Percentiles rank a stretch among this genome's conserved stretches.
phyloP scores from a whole-genome alignment of 2,329 filamentous ascomycete species.

The Coniella vitis region DNA sequence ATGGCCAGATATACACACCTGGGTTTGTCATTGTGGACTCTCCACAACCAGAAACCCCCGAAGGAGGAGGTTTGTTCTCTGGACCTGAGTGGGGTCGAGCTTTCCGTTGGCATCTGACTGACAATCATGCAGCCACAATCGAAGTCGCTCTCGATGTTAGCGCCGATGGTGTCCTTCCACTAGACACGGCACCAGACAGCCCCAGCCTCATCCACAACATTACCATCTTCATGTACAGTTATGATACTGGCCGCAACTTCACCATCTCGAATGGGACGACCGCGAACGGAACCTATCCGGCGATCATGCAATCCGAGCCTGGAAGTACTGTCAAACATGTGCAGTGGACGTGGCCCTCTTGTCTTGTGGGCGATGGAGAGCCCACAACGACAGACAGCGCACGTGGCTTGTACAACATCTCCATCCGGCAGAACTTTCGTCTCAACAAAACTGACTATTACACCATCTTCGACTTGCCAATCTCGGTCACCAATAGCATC shows the following conservation, averaged over 20 bases:
- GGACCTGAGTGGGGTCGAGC: background rate
- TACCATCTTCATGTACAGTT: conserved; percentile 61
- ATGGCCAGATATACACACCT: conserved; percentile 63
- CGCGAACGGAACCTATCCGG: conserved; percentile 47
- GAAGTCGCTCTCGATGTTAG: conserved; percentile 63
- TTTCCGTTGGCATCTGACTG: background rate
- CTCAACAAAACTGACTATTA: conserved; percentile 59
- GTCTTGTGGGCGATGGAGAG: conserved; percentile 55
- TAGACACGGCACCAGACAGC: conserved; percentile 47
- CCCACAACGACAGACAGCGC: conserved; percentile 38
- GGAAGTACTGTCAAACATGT: conserved; percentile 68
- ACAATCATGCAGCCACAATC: conserved; percentile 38
- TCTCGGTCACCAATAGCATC: conserved; percentile 61
- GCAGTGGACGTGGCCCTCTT: conserved; percentile 66
- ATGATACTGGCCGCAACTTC: conserved; percentile 56
- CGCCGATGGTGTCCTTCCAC: conserved; percentile 55
- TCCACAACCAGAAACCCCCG: conserved; percentile 56
- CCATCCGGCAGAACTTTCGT: conserved; percentile 63
- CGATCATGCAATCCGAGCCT: conserved; percentile 57
- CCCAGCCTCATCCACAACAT: conserved; percentile 56
- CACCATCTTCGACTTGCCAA: conserved; percentile 65
- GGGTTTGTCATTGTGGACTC: conserved; percentile 61
- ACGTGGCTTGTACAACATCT: conserved; percentile 62
- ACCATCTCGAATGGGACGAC: conserved; percentile 60
- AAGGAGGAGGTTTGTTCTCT: conserved; percentile 50